A percentile compares a stretch with the other conserved stretches of the same genome.
phyloP scores from a whole-genome alignment of 495 filamentous ascomycete species.

The Oidiodendron maius region DNA sequence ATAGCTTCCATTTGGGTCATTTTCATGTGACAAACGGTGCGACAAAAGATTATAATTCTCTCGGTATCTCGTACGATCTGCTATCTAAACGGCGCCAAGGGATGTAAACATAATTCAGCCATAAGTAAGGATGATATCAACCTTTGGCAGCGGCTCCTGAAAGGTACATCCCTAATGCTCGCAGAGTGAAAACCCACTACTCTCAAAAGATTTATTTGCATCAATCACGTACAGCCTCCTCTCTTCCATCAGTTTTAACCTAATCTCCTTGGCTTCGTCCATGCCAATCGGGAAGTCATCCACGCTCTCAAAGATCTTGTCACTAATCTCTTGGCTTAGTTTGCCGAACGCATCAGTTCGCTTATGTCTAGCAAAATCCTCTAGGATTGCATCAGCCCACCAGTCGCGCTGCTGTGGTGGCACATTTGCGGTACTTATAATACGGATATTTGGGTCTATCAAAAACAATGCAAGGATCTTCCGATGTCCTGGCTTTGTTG shows the following conservation, averaged over 20 bases:
- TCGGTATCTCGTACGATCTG: no score
- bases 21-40: no score
- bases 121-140: no score
- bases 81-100: no score
- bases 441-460: conserved; percentile 43
- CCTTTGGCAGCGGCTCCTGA: neutral
- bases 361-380: neutral
- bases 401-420: conserved; percentile 46
- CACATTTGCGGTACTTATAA: conserved; percentile 50
- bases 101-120: no score
- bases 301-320: conserved; percentile 20
- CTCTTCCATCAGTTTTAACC: conserved; percentile 24
- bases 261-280: conserved; percentile 27
- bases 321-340: conserved; percentile 20
- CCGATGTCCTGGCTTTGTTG: conserved; percentile 44
- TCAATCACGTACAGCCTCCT: conserved; percentile 5
- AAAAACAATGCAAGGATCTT: conserved; percentile 53
- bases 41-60: no score
- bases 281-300: conserved; percentile 26
- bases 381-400: conserved; percentile 31
- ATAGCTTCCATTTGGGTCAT: no score
- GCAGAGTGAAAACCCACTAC: conserved; percentile 1
- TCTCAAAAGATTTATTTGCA: conserved; percentile 3
- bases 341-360: no score
- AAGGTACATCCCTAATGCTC: conserved; percentile 7